Percentiles rank a stretch among this genome's conserved stretches.
These are phyloP conservation scores for Macrolepiota albuminosa DNA, from an alignment of 768 basidiomycete species.

Conservation along the genomic window DNA sequence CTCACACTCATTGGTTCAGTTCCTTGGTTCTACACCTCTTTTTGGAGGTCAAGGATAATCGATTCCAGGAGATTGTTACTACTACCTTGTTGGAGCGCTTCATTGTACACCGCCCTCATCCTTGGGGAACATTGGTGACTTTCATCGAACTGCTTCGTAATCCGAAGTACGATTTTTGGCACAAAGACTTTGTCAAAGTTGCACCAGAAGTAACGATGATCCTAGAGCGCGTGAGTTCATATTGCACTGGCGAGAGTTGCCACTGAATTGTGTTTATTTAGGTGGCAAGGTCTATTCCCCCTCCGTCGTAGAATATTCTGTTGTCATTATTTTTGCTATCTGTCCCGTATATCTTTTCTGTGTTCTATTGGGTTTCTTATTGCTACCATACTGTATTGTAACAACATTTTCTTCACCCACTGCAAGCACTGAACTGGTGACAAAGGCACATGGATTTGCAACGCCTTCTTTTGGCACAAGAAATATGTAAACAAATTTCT, in stretches of 20 bases:
- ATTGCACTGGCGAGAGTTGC: not conserved
- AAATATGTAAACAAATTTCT: not conserved
- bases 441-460: not conserved
- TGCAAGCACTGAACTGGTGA: conserved; percentile 50
- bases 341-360: conserved; percentile 70
- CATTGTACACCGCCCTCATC: conserved; percentile 91
- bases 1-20: conserved; percentile 98
- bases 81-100: conserved; percentile 91
- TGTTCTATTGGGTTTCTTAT: conserved; percentile 58
- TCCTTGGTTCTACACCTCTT: conserved; percentile 87
- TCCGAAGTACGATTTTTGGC: conserved; percentile 88
- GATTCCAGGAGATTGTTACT: conserved; percentile 78
- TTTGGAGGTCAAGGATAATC: conserved; percentile 69
- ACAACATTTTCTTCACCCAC: conserved; percentile 52
- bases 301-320: conserved; percentile 58
- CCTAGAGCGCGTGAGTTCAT: conserved; percentile 68
- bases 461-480: not conserved
- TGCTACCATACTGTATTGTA: conserved; percentile 83
- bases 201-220: conserved; percentile 84
- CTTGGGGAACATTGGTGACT: conserved; percentile 91
- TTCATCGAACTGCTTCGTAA: conserved; percentile 93
- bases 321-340: conserved; percentile 71
- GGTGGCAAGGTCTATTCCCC: conserved; percentile 78
- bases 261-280: conserved; percentile 21
- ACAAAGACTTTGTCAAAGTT: conserved; percentile 78